Conservation (phyloP, 2,329 filamentous ascomycete species). For the Aspergillus sp. region DNA sequence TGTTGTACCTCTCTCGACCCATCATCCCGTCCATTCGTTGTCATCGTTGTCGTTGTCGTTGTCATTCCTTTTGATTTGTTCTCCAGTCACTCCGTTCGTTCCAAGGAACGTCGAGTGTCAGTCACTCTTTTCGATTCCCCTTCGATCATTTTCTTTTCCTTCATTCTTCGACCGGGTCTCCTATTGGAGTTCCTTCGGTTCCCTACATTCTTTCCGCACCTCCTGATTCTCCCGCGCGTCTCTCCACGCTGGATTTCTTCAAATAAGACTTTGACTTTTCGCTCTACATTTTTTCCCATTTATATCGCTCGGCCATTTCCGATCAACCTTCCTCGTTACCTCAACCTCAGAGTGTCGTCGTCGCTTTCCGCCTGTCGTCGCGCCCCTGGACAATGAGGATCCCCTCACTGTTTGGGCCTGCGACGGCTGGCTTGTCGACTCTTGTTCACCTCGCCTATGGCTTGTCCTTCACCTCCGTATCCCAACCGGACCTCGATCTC, state of each 20-base stretch:
- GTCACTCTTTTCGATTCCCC: background rate
- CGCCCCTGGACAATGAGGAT: conserved; percentile 41
- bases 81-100: no score
- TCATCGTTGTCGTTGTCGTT: background rate
- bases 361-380: conserved; percentile 33
- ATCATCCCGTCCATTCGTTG: background rate
- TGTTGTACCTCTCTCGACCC: background rate
- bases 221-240: background rate
- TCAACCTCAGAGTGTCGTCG: conserved; percentile 8
- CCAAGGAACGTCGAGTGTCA: no score
- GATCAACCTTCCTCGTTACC: background rate
- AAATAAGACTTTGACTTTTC: background rate
- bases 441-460: conserved; percentile 25
- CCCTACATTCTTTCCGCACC: conserved; percentile 18
- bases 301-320: background rate
- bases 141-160: background rate
- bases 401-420: conserved; percentile 45
- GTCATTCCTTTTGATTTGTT: background rate
- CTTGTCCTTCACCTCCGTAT: conserved; percentile 35
- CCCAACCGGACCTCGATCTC: conserved; percentile 61
- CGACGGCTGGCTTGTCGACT: conserved; percentile 39
- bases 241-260: background rate
- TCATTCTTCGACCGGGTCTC: background rate
- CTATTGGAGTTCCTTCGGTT: background rate
- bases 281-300: background rate